phyloP scores from a whole-genome alignment of 257 asterid genomes.

The Solanum chiquidenum region DNA sequence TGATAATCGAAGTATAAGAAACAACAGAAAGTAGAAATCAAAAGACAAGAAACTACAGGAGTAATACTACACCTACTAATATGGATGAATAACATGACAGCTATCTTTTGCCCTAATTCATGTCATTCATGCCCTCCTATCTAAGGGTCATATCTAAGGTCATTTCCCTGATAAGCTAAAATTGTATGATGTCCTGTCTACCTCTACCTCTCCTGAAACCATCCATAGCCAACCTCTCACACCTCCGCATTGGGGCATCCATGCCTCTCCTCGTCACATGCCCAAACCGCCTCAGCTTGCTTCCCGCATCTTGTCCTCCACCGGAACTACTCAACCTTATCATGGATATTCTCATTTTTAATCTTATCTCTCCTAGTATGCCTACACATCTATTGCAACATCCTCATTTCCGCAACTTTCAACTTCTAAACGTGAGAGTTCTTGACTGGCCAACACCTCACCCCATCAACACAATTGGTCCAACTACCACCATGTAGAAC shows the following conservation, averaged over 20 bases:
- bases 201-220: neutral
- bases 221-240: neutral
- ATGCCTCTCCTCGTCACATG: neutral
- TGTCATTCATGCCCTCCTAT: neutral
- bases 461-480: neutral
- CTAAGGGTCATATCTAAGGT: neutral
- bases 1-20: neutral
- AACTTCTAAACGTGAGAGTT: neutral
- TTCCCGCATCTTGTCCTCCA: neutral
- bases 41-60: neutral
- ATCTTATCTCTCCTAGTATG: neutral
- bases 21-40: neutral
- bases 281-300: neutral
- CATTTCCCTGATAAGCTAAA: neutral
- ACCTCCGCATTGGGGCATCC: neutral
- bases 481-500: neutral
- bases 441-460: neutral
- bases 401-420: neutral
- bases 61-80: neutral
- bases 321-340: neutral
- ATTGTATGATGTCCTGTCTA: neutral
- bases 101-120: neutral
- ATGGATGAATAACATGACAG: neutral
- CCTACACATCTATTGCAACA: neutral
- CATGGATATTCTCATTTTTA: neutral